Evolutionary conservation across 2,329 filamentous ascomycete genomes (phyloP).

Genomic region (Ophiocordyceps australis): DNA sequence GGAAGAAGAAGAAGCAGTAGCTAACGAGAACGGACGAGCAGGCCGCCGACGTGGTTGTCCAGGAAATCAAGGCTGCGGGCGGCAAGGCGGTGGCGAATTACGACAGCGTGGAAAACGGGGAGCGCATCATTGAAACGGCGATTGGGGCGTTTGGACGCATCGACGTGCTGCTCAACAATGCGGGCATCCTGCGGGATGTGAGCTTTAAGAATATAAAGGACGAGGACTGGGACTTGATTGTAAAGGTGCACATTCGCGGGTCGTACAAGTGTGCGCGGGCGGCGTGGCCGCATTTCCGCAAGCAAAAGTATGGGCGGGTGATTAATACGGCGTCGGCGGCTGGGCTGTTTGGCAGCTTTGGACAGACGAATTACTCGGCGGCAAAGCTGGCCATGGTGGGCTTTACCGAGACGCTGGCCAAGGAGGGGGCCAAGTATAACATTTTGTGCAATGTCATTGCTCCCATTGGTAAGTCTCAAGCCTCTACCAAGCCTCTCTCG

Average conservation of each 20-base stretch:
- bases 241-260: slow-evolving; percentile 81
- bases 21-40: slow-evolving; percentile 18
- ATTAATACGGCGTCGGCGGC: slow-evolving; percentile 97
- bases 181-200: slow-evolving; percentile 83
- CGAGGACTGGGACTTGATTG: slow-evolving; percentile 88
- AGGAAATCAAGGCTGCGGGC: slow-evolving; percentile 71
- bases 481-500: neutral
- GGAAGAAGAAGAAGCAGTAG: no score
- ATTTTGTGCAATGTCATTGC: slow-evolving; percentile 91
- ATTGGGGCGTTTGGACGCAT: slow-evolving; percentile 70
- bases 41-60: slow-evolving; percentile 69
- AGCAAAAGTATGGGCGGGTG: slow-evolving; percentile 93
- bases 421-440: slow-evolving; percentile 97
- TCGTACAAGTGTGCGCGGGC: slow-evolving; percentile 91
- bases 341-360: slow-evolving; percentile 88
- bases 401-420: slow-evolving; percentile 94
- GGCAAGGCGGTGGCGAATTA: slow-evolving; percentile 97
- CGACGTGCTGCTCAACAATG: slow-evolving; percentile 95
- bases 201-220: slow-evolving; percentile 99
- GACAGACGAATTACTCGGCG: slow-evolving; percentile 91
- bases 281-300: slow-evolving; percentile 94
- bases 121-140: slow-evolving; percentile 82
- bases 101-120: slow-evolving; percentile 83
- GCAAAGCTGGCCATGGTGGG: slow-evolving; percentile 91
- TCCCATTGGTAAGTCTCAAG: slow-evolving; percentile 40